phyloP scores from a whole-genome alignment of 495 filamentous ascomycete genomes.

The Xylona heveae region DNA sequence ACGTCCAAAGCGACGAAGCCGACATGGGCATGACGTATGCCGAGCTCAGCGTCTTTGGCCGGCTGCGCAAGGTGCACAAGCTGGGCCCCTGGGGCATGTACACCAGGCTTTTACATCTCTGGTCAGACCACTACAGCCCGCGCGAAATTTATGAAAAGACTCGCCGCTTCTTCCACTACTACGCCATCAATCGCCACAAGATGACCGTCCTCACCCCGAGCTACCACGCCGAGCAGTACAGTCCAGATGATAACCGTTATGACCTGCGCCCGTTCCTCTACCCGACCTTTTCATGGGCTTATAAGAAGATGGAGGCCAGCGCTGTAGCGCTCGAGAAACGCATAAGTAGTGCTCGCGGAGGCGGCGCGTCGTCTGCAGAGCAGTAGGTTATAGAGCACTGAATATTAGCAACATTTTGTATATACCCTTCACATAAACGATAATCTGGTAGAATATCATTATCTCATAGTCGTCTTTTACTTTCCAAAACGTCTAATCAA shows the following conservation, averaged over 20 bases:
- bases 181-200: conserved; percentile 26
- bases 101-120: conserved; percentile 43
- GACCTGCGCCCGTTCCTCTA: conserved; percentile 6
- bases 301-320: conserved; percentile 6
- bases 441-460: too few relatives aligned
- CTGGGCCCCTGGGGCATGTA: conserved; percentile 10
- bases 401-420: too few relatives aligned
- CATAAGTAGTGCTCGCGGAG: too few relatives aligned
- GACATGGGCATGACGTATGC: conserved; percentile 50
- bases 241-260: conserved; percentile 7
- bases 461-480: too few relatives aligned
- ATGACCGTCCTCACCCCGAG: conserved; percentile 19
- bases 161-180: conserved; percentile 44
- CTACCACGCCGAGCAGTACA: conserved; percentile 7
- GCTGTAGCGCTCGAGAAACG: too few relatives aligned
- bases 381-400: too few relatives aligned
- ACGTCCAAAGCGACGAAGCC: conserved; percentile 49
- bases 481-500: too few relatives aligned
- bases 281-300: conserved; percentile 1
- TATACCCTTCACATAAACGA: too few relatives aligned
- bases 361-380: too few relatives aligned
- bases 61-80: conserved; percentile 16
- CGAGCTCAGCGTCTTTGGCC: conserved; percentile 35
- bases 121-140: conserved; percentile 28
- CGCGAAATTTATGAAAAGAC: conserved; percentile 37